These are phyloP conservation scores for Claviceps pazoutovae DNA, from an alignment of 2,329 filamentous ascomycete species.

Conservation along the genomic window DNA sequence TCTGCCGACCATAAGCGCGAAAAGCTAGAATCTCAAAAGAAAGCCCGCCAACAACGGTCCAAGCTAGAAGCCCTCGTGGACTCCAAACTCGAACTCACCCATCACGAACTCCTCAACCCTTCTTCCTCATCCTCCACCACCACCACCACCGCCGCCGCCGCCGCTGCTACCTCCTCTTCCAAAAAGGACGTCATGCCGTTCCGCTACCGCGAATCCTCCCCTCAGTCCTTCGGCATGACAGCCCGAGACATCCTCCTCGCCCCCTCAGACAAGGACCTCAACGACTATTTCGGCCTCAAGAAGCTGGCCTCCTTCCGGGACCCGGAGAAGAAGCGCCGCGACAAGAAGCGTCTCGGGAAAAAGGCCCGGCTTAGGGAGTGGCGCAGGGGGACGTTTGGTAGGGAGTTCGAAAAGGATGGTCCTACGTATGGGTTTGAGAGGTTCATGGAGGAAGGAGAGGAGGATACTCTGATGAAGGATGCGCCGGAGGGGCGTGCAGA, in stretches of 20 bases:
- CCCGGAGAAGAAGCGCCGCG: constrained; percentile 73
- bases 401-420: constrained; percentile 40
- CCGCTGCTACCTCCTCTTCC: constrained; percentile 15
- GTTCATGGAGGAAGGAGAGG: constrained; percentile 16
- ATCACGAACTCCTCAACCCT: constrained; percentile 39
- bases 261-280: constrained; percentile 71
- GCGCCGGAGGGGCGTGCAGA: not conserved
- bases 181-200: constrained; percentile 39
- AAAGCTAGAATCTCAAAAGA: constrained; percentile 46
- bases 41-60: constrained; percentile 65
- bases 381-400: constrained; percentile 52
- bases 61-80: constrained; percentile 81
- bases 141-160: too few species aligned
- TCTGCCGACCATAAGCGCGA: constrained; percentile 46
- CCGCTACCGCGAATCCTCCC: constrained; percentile 89
- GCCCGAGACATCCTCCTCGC: constrained; percentile 80
- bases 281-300: constrained; percentile 85
- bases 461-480: not conserved
- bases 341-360: constrained; percentile 81
- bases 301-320: constrained; percentile 87
- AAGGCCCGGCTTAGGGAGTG: constrained; percentile 83
- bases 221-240: constrained; percentile 78
- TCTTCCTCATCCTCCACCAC: constrained; percentile 15
- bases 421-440: constrained; percentile 44
- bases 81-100: constrained; percentile 60